Evolutionary conservation across 2,329 filamentous ascomycete genomes (phyloP), one percentile per base, ranked within the genome.

Genomic region (Diaporthe aspalathi): DNA sequence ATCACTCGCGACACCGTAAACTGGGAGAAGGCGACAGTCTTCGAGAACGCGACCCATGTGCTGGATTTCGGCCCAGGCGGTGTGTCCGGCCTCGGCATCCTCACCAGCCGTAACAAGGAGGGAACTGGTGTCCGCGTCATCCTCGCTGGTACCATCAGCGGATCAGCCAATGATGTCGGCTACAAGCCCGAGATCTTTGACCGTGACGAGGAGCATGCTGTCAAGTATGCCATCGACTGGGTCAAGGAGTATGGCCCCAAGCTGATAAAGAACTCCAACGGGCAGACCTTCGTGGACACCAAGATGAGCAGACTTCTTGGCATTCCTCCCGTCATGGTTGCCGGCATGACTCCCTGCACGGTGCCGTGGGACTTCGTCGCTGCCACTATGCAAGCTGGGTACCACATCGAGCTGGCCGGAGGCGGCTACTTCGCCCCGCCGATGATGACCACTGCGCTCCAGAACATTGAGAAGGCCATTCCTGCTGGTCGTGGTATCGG

Each of bases 31-130:
- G 95, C 96, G 0, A 99, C 96, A 0, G 89, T 93, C 68, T 98
- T 99, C 86, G 91, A 94, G 4, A 88, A 90, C 27, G 96, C 96
- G 24, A 98, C 95, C 4, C 96, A 99, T 80, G 93, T 99, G 70
- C 85, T 99, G 67, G 96, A 99, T 84, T 98, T 99, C 77, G 96
- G 97, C 57, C 96, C 96, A 27, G 96, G 96, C 78, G 97, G 96
- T 74, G 96, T 98, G 75, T 99, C 96, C 29, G 97, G 97, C 74
- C 91, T 99, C 27, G 97, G 96, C 79, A 93, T 97, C 56, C 86
- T 99, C 74, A 99, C 96, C 71, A 98, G 97, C 87, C 94, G 96
- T 77, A 99, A 98, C 88, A 99, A 99, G 86, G 97, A 99, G 81
- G 96, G 96, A 74, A 98, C 94, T 71, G 96, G 96, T 78, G 96